Conservation (phyloP, 352 stramenopile species). For the Peronosclerospora sorghi region DNA sequence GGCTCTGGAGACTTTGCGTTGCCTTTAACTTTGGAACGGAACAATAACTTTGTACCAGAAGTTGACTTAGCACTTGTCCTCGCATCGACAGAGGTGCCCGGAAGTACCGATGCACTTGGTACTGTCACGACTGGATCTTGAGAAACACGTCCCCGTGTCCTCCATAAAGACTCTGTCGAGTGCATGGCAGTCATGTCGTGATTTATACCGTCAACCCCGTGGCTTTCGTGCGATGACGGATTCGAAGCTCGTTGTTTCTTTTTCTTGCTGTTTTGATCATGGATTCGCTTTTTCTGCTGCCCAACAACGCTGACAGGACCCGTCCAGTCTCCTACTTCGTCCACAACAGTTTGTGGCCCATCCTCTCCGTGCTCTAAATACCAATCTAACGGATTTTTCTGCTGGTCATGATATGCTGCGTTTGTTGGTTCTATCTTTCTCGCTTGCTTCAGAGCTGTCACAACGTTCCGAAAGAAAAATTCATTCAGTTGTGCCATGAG, state of each 20-base stretch:
- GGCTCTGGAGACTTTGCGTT: conserved; percentile 4
- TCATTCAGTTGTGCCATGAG: conserved; percentile 16
- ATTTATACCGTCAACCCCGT: too few relatives aligned
- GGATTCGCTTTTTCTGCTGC: conserved; percentile 2
- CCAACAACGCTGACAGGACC: not conserved
- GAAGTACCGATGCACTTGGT: not conserved
- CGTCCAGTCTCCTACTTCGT: conserved; percentile 28
- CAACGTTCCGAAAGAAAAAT: conserved; percentile 18
- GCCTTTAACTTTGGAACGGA: not conserved
- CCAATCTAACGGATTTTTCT: conserved; percentile 17
- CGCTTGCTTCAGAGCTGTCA: conserved; percentile 14
- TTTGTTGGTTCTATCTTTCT: not conserved
- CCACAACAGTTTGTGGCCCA: conserved; percentile 19
- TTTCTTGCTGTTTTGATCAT: conserved; percentile 3
- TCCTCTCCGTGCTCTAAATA: conserved; percentile 23
- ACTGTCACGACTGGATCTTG: too few relatives aligned
- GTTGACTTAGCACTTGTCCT: too few relatives aligned
- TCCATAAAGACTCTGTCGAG: too few relatives aligned
- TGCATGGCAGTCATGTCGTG: too few relatives aligned
- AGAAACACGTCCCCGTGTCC: too few relatives aligned
- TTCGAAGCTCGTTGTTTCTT: not conserved
- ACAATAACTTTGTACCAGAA: too few relatives aligned
- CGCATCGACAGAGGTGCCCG: too few relatives aligned
- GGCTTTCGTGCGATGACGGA: too few relatives aligned
- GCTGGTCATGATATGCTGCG: not conserved